Conservation (phyloP, 208 protist genomes). For the Tritrichomonas musculus region DNA sequence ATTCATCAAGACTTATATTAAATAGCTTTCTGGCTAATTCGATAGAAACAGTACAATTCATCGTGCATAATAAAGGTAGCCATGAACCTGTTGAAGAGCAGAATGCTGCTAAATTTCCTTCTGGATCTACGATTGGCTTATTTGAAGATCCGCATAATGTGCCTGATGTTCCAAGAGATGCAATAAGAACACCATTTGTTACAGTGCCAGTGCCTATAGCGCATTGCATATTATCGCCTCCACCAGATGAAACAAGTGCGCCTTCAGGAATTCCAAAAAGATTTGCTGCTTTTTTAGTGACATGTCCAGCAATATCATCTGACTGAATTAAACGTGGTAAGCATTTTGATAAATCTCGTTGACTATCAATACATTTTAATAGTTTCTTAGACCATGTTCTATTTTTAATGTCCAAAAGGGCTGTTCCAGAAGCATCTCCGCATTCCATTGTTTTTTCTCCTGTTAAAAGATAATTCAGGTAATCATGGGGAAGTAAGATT, state of each 20-base stretch:
- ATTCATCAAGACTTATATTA: background rate
- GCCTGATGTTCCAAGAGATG: conserved; percentile 5
- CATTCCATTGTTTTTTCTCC: background rate
- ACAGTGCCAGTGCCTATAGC: conserved; percentile 32
- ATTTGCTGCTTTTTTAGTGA: background rate
- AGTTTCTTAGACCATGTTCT: background rate
- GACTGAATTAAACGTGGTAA: background rate
- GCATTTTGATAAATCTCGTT: background rate
- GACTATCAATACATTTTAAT: background rate
- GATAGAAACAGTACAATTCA: background rate
- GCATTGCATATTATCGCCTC: background rate
- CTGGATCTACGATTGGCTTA: background rate
- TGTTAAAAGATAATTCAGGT: background rate
- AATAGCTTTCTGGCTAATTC: background rate
- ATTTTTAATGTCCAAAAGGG: background rate
- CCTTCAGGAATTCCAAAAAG: background rate
- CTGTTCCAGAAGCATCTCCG: conserved; percentile 28
- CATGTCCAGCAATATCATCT: background rate
- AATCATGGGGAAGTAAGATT: conserved; percentile 32
- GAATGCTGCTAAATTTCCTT: background rate
- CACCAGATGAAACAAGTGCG: conserved; percentile 6
- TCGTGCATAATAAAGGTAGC: background rate
- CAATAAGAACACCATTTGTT: background rate
- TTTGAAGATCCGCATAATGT: conserved; percentile 14
- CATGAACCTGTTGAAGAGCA: background rate